Percentiles rank a stretch among this genome's conserved stretches.
Conservation (phyloP, 768 basidiomycete species). For the Neoboletus magnificus region DNA sequence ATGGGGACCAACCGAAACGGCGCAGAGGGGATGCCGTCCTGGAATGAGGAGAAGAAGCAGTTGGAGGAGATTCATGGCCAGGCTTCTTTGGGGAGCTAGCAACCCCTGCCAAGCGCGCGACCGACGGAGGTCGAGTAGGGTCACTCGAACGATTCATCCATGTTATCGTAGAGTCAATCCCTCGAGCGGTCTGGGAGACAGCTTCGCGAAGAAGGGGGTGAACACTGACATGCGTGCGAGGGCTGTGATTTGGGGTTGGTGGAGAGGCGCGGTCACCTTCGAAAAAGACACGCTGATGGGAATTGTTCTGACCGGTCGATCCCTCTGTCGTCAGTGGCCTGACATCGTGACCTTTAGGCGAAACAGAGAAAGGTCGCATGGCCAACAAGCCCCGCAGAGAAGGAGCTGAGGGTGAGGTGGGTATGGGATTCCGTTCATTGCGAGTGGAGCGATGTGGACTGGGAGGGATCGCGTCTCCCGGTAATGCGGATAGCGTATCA, state of each 20-base stretch:
- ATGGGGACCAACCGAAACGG: conserved; percentile 50
- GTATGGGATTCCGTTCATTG: conserved; percentile 33
- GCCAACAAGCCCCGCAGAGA: conserved; percentile 32
- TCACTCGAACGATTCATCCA: conserved; percentile 9
- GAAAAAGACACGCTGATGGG: conserved; percentile 52
- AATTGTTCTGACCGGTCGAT: conserved; percentile 41
- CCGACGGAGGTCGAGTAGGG: conserved; percentile 6
- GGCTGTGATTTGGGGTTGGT: conserved; percentile 31
- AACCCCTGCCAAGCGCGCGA: conserved; percentile 4
- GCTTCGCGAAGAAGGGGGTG: conserved; percentile 21
- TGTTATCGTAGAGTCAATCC: conserved; percentile 9
- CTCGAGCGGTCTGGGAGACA: conserved; percentile 1
- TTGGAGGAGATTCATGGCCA: conserved; percentile 25
- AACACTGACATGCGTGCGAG: conserved; percentile 34
- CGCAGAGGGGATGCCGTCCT: conserved; percentile 56
- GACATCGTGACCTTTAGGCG: conserved; percentile 9
- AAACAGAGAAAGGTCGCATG: conserved; percentile 19
- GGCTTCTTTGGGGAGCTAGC: conserved; percentile 16
- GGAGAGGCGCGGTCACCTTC: conserved; percentile 41
- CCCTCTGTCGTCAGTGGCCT: conserved; percentile 34
- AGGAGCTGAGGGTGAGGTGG: conserved; percentile 42
- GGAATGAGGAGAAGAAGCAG: conserved; percentile 35
- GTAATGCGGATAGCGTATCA: conserved; percentile 44
- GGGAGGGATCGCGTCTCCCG: conserved; percentile 35
- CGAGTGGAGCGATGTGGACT: conserved; percentile 35